Base-by-base conservation (phyloP, 2,329 filamentous ascomycete genomes). In the Sarocladium kiliense region DNA sequence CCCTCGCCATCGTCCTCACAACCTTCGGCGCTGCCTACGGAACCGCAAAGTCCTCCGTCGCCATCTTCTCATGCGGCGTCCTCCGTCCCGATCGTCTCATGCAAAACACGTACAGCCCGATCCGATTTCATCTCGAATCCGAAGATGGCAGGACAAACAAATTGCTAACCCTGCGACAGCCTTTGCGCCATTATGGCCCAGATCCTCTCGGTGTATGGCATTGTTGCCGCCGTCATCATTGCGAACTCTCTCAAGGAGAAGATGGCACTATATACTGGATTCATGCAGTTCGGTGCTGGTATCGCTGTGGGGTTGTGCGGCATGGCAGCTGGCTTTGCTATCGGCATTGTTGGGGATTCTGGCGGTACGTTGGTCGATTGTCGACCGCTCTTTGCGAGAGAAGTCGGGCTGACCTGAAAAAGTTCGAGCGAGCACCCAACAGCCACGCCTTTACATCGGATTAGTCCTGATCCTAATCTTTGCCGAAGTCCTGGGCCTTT, bases 401-500 rank as follows among this genome's bases (percentile, higher is more conserved):
- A n/a, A n/a, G n/a, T n/a, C n/a, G n/a, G n/a, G n/a, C n/a, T n/a
- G n/a, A n/a, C n/a, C n/a, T 12, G 9, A 11, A 7, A 25, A 50
- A 74, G 74, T 77, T 54, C 70, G 75, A 37, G 75, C 74, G 25
- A 76, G 71, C 56, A 70, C 69, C n/a, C 74, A 75, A 57, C 75
- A 77, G 63, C 74, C 75, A 2, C 71, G 73, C 3, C 62, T 77
- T 11, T 76, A 77, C 49, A 66, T 74, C 54, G 74, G 73, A 58
- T 75, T 77, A 73, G 72, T 77, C 21, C 66, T 77, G 34, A 76
- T 77, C 54, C 68, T 77, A 57, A 77, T 77, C 64, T 77, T 76
- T 55, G 69, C 74, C 45, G 74, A 76, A 57, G 75, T 77, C 16
- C 59, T 76, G 39, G 72, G 72, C 7, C 65, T 76, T 3, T 77